Evolutionary conservation across 2,329 filamentous ascomycete genomes (phyloP), one percentile per base, ranked within the genome.

Genomic region (Ceratocystis variospora): DNA sequence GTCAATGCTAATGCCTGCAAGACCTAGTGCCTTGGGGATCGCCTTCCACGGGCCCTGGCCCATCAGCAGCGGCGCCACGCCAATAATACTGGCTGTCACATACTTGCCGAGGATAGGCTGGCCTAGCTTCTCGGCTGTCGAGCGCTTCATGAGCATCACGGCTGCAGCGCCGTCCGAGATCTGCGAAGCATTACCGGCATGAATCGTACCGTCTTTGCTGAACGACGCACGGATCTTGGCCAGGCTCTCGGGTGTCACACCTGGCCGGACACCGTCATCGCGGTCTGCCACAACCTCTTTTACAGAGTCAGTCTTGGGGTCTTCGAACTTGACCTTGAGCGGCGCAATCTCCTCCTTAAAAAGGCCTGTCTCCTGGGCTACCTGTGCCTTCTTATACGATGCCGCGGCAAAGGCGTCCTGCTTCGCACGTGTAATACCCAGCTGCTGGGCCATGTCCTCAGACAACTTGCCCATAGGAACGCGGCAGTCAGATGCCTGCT

Each of bases 151-250:
- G 73, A 99, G 81, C 59, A 97, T 83, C 5, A 97, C 93, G 61
- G 94, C 94, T 37, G 94, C 93, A 25, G 94, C 94, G 70, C 94
- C 94, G 78, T 99, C 91, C 37, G 90, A 94, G 75, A 99, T 91
- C 78, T 97, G 94, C 64, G 87, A 91, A 33, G 94, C 93, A 76
- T 97, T 99, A 72, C 94, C 94, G 67, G 90, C 94, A 80, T 97
- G 93, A 78, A 97, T 97, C 72, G 83, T 87, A 55, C 94, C 94
- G 73, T 94, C 88, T 77, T 95, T 91, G 70, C 90, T 85, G 74
- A 97, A 97, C 12, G 93, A 90, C 17, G 93, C 84, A 69, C 84
- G 86, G 76, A 97, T 95, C 84, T 96, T 96, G 77, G 79, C 81
- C n/a, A 97, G 85, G 0, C 87, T 89, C 78, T 97, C 90, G 70